Evolutionary conservation across 179 eudicot genomes (phyloP), one percentile per base, ranked within the genome.

Genomic region (Spergularia azorica): DNA sequence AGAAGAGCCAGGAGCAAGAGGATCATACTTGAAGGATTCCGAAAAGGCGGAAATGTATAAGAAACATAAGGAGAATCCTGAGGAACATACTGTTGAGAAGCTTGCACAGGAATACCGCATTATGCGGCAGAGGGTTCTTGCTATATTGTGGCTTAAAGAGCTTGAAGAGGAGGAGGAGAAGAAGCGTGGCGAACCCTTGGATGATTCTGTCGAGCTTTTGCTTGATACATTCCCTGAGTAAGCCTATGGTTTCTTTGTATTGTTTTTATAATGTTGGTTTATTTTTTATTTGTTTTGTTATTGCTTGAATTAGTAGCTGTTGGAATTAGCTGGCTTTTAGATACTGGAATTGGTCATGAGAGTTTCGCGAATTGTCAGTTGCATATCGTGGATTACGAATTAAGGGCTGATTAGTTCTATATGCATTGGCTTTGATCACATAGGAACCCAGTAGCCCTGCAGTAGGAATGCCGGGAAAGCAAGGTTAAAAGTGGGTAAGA

Each of bases 51-150:
- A 95, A 80, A 93, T 95, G 94, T 95, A 93, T 67, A 78, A 83
- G 79, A 82, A 90, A 79, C 94, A 93, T 72, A 95, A 90, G 88
- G 88, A 84, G 81, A 89, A 93, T 66, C 99, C 97, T 0, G 92
- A 91, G 82, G 83, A 79, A 14, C 90, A 93, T 68, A 90, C 89
- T 0, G 87, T 95, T 3, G 99, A 93, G 77, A 85, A 77, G 67
- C 57, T 95, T 77, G 98, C 98, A 0, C 73, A 84, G 75, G 97
- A 95, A 69, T 95, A 88, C 32, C 82, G 97, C 75, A 87, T 93
- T 55, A 88, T 95, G 97, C 90, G 97, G 86, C 97, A 95, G 84
- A 81, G 99, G 63, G 99, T 95, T 43, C 90, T 88, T 62, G 97
- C 97, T 1, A 95, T 95, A 72, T 84, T 95, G 72, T 93, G 92